Evolutionary conservation across 1,139 yeast species (phyloP), one percentile per base, ranked within the genome.

Genomic region (Blastobotrys proliferans): DNA sequence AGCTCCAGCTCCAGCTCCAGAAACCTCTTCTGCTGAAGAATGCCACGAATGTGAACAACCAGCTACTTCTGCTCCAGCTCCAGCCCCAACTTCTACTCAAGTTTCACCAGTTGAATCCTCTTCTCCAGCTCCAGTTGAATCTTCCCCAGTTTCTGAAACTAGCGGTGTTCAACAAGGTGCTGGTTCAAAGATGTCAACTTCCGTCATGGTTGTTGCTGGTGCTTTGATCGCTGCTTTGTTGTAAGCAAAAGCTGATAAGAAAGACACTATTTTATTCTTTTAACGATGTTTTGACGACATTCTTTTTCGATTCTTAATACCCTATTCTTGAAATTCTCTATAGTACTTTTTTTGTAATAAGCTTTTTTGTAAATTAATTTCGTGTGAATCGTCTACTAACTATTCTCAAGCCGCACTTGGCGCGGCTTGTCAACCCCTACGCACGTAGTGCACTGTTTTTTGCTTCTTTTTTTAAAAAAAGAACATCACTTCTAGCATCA

Each of bases 101-200:
- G 44, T 19, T 20, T 28, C 36, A 29, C 38, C 36, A 25, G 36
- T 30, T 4, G 22, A 33, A 36, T 28, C 45, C 6, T 20, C 25
- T 26, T 35, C 29, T 20, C 17, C 46, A 10, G 16, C 31, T 22
- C 32, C 37, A 24, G 35, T 42, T 20, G 35, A 21, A 6, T 21
- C 36, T 27, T 24, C 44, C 29, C 30, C 8, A 4, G 39, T 35
- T 27, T 42, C 28, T 30, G 43, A 44, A 44, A 28, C 21, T 38
- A 39, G 32, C 31, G 27, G 40, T 34, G 50, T 46, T n/a, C n/a
- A n/a, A n/a, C n/a, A n/a, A n/a, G n/a, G n/a, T 36, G 26, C 44
- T 35, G 43, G 38, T 34, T 24, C n/a, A n/a, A n/a, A n/a, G n/a
- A n/a, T 44, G 26, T 20, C 41, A 18, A 34, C 37, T 25, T 39